These are phyloP conservation scores for Eucalyptus erythrocorys DNA, from an alignment of 345 rosid species.

Conservation along the genomic window DNA sequence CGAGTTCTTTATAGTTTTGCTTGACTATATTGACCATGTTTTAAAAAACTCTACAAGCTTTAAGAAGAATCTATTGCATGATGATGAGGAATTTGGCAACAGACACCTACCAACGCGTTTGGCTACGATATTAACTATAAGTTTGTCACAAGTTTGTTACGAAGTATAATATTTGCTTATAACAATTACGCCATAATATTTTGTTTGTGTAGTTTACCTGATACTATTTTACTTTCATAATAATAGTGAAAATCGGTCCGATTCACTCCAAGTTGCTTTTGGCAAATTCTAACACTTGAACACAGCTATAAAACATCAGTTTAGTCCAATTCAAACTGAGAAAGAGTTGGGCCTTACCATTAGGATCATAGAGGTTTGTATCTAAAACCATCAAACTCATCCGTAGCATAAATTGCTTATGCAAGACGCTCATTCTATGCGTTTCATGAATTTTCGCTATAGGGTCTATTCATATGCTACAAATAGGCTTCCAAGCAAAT, in stretches of 20 bases:
- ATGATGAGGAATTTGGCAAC: background rate
- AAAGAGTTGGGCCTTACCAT: too few species aligned
- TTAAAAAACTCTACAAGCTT: background rate
- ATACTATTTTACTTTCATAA: too few species aligned
- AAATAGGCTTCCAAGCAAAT: background rate
- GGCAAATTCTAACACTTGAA: too few species aligned
- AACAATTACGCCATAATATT: background rate
- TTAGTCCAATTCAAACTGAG: too few species aligned
- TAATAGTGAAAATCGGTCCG: too few species aligned
- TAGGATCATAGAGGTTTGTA: too few species aligned
- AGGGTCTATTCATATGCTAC: background rate
- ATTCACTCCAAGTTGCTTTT: too few species aligned
- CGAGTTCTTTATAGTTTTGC: background rate
- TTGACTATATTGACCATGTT: background rate
- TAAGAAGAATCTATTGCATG: background rate
- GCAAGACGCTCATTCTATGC: background rate
- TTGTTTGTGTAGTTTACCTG: too few species aligned
- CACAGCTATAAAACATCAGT: too few species aligned
- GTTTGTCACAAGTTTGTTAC: background rate
- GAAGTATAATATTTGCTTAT: background rate
- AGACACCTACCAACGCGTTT: background rate
- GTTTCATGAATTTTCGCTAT: background rate
- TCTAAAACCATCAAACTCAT: too few species aligned
- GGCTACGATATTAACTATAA: background rate
- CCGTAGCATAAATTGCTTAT: too few species aligned